phyloP scores from a whole-genome alignment of 2,329 filamentous ascomycete species.

The Colletotrichum lupini region DNA sequence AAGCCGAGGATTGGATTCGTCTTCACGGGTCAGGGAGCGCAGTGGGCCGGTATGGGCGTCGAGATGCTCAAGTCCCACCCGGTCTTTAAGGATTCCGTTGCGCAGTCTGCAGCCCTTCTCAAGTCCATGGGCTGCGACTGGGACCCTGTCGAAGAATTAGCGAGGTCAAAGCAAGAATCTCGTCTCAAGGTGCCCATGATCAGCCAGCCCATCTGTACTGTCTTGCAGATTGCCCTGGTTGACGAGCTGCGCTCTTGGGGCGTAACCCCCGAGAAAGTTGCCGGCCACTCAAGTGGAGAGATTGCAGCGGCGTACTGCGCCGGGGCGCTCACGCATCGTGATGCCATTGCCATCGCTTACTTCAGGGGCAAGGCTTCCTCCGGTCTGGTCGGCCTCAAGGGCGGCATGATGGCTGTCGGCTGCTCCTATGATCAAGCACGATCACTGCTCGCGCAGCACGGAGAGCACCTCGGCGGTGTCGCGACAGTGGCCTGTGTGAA shows the following conservation, averaged over 20 bases:
- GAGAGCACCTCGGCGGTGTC: not conserved
- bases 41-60: conserved; percentile 35
- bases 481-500: conserved; percentile 39
- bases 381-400: not conserved
- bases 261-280: conserved; percentile 44
- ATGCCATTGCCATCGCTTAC: not conserved
- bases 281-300: conserved; percentile 53
- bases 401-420: conserved; percentile 25
- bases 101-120: conserved; percentile 39
- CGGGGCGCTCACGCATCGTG: not conserved
- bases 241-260: conserved; percentile 45
- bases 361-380: conserved; percentile 4
- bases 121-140: not conserved
- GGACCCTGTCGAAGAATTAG: conserved; percentile 13
- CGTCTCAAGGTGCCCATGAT: conserved; percentile 30
- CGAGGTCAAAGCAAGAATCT: not conserved
- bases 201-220: conserved; percentile 48
- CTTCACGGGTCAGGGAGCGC: conserved; percentile 38
- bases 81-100: conserved; percentile 32
- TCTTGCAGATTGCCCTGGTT: conserved; percentile 51
- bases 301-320: conserved; percentile 50
- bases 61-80: conserved; percentile 17
- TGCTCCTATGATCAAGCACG: not conserved
- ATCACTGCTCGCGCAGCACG: too few relatives aligned
- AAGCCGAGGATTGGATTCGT: conserved; percentile 28